These are phyloP conservation scores for Botryotinia calthae DNA, from an alignment of 2,329 filamentous ascomycete genomes.

Conservation along the genomic window DNA sequence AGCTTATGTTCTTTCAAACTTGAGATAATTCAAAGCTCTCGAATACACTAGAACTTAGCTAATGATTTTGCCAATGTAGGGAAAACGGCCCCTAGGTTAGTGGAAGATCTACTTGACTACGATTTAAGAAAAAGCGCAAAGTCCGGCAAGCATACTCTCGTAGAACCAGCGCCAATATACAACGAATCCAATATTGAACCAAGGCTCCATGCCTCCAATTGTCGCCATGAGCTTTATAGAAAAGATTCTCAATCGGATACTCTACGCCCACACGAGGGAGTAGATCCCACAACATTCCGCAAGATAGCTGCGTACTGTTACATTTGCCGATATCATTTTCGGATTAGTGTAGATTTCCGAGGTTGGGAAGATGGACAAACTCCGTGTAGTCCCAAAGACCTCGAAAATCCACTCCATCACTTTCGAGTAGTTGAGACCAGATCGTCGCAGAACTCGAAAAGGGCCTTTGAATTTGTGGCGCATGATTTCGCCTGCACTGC, in stretches of 20 bases:
- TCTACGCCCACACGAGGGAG: slow-evolving; percentile 41
- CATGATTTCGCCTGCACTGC: slow-evolving; percentile 59
- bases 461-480: slow-evolving; percentile 41
- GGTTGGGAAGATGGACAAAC: slow-evolving; percentile 38
- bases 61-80: slow-evolving; percentile 39
- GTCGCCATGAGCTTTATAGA: slow-evolving; percentile 57
- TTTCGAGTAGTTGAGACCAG: slow-evolving; percentile 45
- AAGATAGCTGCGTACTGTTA: slow-evolving; percentile 60
- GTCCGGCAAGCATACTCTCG: slow-evolving; percentile 50
- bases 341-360: slow-evolving; percentile 54
- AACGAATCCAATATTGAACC: slow-evolving; percentile 32
- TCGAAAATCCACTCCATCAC: slow-evolving; percentile 59
- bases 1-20: neutral
- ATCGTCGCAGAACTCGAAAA: slow-evolving; percentile 38
- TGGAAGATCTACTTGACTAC: slow-evolving; percentile 46
- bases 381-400: slow-evolving; percentile 40
- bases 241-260: slow-evolving; percentile 55
- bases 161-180: slow-evolving; percentile 55
- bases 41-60: neutral
- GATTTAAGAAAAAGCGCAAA: slow-evolving; percentile 39
- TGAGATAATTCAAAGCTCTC: neutral
- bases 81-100: slow-evolving; percentile 50
- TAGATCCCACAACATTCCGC: slow-evolving; percentile 45
- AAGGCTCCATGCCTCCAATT: slow-evolving; percentile 45
- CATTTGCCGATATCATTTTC: slow-evolving; percentile 60